Conservation (phyloP, 2,329 filamentous ascomycete genomes). For the Colletotrichum costaricense region DNA sequence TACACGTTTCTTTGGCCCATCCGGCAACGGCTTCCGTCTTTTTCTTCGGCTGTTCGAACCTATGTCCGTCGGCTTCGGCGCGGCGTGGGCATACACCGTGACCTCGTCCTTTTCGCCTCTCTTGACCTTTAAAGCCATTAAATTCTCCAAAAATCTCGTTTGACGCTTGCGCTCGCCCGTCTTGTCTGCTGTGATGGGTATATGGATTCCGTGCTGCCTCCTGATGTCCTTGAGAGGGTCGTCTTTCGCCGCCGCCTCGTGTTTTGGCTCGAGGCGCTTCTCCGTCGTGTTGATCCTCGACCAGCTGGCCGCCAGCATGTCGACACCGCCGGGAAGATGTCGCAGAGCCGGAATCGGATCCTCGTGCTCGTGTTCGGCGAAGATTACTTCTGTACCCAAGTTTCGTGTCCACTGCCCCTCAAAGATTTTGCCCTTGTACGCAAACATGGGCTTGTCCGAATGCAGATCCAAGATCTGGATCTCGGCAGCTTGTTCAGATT, state of each 20-base stretch:
- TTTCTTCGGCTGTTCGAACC: slow-evolving; percentile 37
- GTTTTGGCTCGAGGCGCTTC: slow-evolving; percentile 65
- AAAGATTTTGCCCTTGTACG: slow-evolving; percentile 83
- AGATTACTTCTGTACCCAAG: slow-evolving; percentile 85
- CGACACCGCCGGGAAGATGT: slow-evolving; percentile 68
- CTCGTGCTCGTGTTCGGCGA: slow-evolving; percentile 62
- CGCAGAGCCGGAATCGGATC: slow-evolving; percentile 58
- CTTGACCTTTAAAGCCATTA: slow-evolving; percentile 73
- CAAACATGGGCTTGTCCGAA: slow-evolving; percentile 79
- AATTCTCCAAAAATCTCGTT: slow-evolving; percentile 71
- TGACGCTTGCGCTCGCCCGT: slow-evolving; percentile 60
- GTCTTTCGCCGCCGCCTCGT: slow-evolving; percentile 44
- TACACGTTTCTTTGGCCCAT: slow-evolving; percentile 23
- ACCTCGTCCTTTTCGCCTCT: slow-evolving; percentile 75
- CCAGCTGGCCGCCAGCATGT: slow-evolving; percentile 78
- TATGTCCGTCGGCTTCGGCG: slow-evolving; percentile 43
- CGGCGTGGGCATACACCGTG: slow-evolving; percentile 66
- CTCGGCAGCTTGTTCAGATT: slow-evolving; percentile 44
- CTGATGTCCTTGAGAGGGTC: slow-evolving; percentile 53
- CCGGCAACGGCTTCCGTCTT: slow-evolving; percentile 30
- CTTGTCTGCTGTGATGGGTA: slow-evolving; percentile 58
- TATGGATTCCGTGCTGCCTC: slow-evolving; percentile 54
- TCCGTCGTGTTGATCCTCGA: slow-evolving; percentile 77
- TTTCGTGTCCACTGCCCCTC: slow-evolving; percentile 85
- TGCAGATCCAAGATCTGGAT: slow-evolving; percentile 90